Evolutionary conservation across 257 asterid genomes (phyloP).

Genomic region (Salvia splendens): DNA sequence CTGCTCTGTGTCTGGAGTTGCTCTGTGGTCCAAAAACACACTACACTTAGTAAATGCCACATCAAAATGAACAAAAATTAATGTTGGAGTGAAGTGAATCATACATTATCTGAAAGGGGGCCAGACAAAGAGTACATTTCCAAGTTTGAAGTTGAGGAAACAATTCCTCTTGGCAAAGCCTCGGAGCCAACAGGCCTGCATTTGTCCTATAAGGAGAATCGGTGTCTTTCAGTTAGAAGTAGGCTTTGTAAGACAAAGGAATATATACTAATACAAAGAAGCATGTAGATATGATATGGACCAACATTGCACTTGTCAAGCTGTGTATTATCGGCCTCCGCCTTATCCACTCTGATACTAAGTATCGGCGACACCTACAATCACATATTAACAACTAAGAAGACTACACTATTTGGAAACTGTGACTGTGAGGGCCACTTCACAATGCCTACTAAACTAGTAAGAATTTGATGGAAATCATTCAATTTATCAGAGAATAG

Average conservation of each 20-base stretch:
- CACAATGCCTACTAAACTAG: too few species aligned
- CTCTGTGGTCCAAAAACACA: slow-evolving; percentile 43
- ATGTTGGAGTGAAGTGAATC: not conserved
- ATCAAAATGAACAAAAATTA: not conserved
- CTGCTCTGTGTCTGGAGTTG: slow-evolving; percentile 35
- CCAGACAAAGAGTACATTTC: slow-evolving; percentile 73
- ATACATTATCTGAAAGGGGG: slow-evolving; percentile 37
- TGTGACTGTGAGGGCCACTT: too few species aligned
- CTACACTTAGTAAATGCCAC: not conserved
- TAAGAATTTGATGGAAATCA: not conserved
- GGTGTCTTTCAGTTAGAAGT: not conserved
- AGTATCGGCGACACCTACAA: slow-evolving; percentile 34
- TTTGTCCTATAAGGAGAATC: slow-evolving; percentile 44
- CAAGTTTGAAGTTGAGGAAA: slow-evolving; percentile 64
- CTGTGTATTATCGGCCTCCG: slow-evolving; percentile 31
- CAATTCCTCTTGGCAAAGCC: slow-evolving; percentile 76
- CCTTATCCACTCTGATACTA: slow-evolving; percentile 21
- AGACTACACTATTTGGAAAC: not conserved
- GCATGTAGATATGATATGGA: not conserved
- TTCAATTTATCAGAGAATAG: not conserved
- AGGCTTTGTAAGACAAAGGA: slow-evolving; percentile 10
- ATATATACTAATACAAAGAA: not conserved
- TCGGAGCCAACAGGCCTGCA: slow-evolving; percentile 70
- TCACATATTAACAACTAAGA: not conserved
- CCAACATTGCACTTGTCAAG: slow-evolving; percentile 61